Percentiles rank a stretch among this genome's conserved stretches.
Conservation (phyloP, 2,329 filamentous ascomycete genomes). For the Monilinia aucupariae region DNA sequence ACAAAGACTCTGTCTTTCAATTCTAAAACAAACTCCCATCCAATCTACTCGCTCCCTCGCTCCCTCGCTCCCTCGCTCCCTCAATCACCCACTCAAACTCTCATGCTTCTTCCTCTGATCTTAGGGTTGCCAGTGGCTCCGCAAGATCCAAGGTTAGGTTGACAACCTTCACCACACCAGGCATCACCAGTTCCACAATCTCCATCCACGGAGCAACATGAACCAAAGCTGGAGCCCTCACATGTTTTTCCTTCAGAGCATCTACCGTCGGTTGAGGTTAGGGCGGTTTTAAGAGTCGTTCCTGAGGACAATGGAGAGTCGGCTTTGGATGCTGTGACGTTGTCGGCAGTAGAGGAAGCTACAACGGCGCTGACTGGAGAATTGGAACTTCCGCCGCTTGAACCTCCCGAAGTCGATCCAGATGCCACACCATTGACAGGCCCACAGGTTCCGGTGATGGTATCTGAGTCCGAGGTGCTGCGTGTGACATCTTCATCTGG, state of each 20-base stretch:
- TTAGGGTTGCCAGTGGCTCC: conserved; percentile 3
- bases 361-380: background rate
- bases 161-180: conserved; percentile 23
- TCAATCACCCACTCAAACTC: background rate
- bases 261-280: conserved; percentile 14
- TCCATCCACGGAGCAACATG: conserved; percentile 22
- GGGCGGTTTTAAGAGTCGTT: conserved; percentile 6
- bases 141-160: conserved; percentile 20
- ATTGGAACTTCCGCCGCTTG: background rate
- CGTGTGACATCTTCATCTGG: conserved; percentile 35
- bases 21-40: background rate
- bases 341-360: background rate
- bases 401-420: conserved; percentile 1
- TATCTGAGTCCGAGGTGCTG: conserved; percentile 15
- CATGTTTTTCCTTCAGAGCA: conserved; percentile 22
- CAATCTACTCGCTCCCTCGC: background rate
- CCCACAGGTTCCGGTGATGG: conserved; percentile 27
- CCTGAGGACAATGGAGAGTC: conserved; percentile 11
- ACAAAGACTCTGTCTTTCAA: background rate
- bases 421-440: conserved; percentile 24
- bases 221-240: conserved; percentile 17
- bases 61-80: background rate
- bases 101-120: conserved; percentile 6
- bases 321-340: background rate
- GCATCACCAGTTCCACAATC: conserved; percentile 19